Evolutionary conservation across 257 asterid species (phyloP), one percentile per base, ranked within the genome.

Genomic region (Fraxinus excelsior): DNA sequence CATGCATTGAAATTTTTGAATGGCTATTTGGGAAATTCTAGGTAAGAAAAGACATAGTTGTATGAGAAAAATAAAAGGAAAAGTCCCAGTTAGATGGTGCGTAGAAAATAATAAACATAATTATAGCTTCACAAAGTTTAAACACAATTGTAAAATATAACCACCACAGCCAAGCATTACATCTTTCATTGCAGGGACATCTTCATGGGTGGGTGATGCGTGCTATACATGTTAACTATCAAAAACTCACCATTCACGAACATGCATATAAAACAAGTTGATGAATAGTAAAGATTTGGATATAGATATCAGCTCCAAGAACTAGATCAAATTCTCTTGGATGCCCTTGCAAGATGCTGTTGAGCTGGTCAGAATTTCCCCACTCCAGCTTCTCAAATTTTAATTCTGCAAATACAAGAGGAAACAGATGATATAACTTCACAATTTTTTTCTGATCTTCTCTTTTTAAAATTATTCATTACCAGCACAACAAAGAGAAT

Each of bases 231-330:
- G 7, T 4, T 44, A 44, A 14, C 46, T 44, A 44, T 13, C 53
- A 46, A 46, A 46, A 46, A 46, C 56, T 46, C 16, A 16, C 56
- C 34, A 76, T 28, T 66, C n/a, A 56, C 9, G 3, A 35, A 60
- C 23, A 74, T 69, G 67, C 60, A 65, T 49, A 74, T 23, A 73
- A 64, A 64, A 40, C 72, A 37, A 69, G 72, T 40, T 72, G 51
- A 76, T 71, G 51, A 81, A 76, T 28, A 40, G 73, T 40, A 75
- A 10, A 73, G 38, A 75, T 75, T 42, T 74, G 98, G 98, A 92
- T 94, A 94, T 94, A 95, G 69, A 95, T 95, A 90, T 95, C 99
- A 73, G 98, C 99, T 80, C 99, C 99, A 70, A 95, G 94, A 70
- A 95, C 85, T 79, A 93, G 86, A 84, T 95, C 97, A 77, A 93